Conservation (phyloP, 352 stramenopile genomes). For the Pythium aristosporum region DNA sequence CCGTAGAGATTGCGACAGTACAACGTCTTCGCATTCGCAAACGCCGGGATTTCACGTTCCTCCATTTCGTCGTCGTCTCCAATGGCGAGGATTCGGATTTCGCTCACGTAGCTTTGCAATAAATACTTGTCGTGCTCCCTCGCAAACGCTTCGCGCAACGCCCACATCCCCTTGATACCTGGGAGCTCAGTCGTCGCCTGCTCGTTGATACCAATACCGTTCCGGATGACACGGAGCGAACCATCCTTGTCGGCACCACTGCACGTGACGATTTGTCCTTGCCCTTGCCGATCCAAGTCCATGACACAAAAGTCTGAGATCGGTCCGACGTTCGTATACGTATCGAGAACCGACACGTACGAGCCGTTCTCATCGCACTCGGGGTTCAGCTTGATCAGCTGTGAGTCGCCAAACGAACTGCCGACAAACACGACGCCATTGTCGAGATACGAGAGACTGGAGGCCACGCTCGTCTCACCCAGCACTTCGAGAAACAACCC, state of each 20-base stretch:
- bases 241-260: slow-evolving; percentile 95
- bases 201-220: slow-evolving; percentile 98
- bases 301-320: slow-evolving; percentile 99
- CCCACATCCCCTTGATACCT: slow-evolving; percentile 98
- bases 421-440: slow-evolving; percentile 96
- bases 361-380: slow-evolving; percentile 74
- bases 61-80: slow-evolving; percentile 88
- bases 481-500: slow-evolving; percentile 92
- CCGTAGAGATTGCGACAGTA: slow-evolving; percentile 92
- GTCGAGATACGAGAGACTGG: slow-evolving; percentile 92
- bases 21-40: slow-evolving; percentile 89
- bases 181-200: slow-evolving; percentile 93
- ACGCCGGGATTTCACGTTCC: slow-evolving; percentile 88
- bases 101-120: slow-evolving; percentile 94
- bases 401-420: slow-evolving; percentile 93
- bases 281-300: slow-evolving; percentile 91
- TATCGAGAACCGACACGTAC: slow-evolving; percentile 94
- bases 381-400: slow-evolving; percentile 92
- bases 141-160: slow-evolving; percentile 82
- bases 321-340: slow-evolving; percentile 96
- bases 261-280: slow-evolving; percentile 96
- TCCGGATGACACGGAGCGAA: slow-evolving; percentile 96
- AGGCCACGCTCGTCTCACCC: slow-evolving; percentile 91
- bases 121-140: slow-evolving; percentile 94
- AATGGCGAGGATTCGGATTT: slow-evolving; percentile 96